A percentile compares a stretch with the other conserved stretches of the same genome.
phyloP scores from a whole-genome alignment of 176 grass and related monocot genomes.

The Triticum monococcum region DNA sequence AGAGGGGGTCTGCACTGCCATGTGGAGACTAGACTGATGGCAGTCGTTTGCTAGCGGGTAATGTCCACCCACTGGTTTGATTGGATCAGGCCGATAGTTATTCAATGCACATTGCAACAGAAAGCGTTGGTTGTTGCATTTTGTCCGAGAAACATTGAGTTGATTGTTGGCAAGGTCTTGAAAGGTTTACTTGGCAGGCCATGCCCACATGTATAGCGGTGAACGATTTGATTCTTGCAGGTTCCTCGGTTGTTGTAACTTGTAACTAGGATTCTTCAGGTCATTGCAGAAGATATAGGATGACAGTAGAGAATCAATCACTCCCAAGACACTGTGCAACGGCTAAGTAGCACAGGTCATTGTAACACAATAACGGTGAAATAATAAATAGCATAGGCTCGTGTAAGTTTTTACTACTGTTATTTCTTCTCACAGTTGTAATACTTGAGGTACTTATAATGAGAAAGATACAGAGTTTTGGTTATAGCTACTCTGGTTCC shows the following conservation, averaged over 20 bases:
- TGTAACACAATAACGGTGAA: conserved; percentile 28
- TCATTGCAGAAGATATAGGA: conserved; percentile 32
- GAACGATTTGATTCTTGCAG: conserved; percentile 29
- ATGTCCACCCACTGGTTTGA: background rate
- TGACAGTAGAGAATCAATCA: conserved; percentile 34
- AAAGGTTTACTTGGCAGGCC: conserved; percentile 9
- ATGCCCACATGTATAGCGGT: conserved; percentile 34
- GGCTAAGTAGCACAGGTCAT: conserved; percentile 7
- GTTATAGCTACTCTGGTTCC: background rate
- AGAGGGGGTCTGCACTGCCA: conserved; percentile 11
- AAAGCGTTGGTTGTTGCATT: conserved; percentile 7
- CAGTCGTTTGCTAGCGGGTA: background rate
- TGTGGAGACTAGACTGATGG: background rate
- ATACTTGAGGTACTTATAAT: background rate
- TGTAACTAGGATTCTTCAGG: conserved; percentile 26
- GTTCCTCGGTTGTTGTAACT: conserved; percentile 17
- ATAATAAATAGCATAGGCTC: background rate
- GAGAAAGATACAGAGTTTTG: conserved; percentile 28
- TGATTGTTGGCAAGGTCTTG: background rate
- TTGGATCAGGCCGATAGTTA: background rate
- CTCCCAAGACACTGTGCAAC: background rate
- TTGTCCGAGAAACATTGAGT: background rate
- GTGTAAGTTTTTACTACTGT: background rate
- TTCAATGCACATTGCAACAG: background rate
- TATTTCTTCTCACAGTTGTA: conserved; percentile 22